Evolutionary conservation across 2,329 filamentous ascomycete genomes (phyloP).

Genomic region (Fusarium chlamydosporum): DNA sequence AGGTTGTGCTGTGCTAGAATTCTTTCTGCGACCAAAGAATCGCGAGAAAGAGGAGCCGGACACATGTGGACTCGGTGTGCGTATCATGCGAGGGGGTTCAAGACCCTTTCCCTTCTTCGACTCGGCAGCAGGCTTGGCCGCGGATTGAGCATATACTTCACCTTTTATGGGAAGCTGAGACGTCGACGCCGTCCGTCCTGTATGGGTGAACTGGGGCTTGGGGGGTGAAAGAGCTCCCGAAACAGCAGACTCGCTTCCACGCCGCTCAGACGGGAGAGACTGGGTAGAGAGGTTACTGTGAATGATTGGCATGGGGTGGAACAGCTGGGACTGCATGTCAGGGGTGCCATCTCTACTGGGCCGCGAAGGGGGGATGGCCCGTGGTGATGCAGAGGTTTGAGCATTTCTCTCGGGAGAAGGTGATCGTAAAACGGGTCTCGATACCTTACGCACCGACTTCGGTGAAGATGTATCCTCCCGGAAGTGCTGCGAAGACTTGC

Average conservation of each 20-base stretch:
- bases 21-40: slow-evolving; percentile 81
- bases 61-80: slow-evolving; percentile 67
- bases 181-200: slow-evolving; percentile 52
- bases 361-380: slow-evolving; percentile 65
- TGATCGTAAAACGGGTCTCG: slow-evolving; percentile 51
- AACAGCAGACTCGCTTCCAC: slow-evolving; percentile 58
- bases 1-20: slow-evolving; percentile 61
- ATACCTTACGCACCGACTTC: slow-evolving; percentile 55
- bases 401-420: slow-evolving; percentile 54
- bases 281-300: slow-evolving; percentile 72
- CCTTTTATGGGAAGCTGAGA: slow-evolving; percentile 51
- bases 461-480: slow-evolving; percentile 58
- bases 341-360: slow-evolving; percentile 79
- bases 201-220: slow-evolving; percentile 52
- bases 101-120: slow-evolving; percentile 40
- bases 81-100: slow-evolving; percentile 49
- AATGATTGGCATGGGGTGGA: slow-evolving; percentile 67
- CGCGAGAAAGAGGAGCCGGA: slow-evolving; percentile 72
- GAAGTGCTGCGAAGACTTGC: slow-evolving; percentile 73
- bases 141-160: slow-evolving; percentile 35
- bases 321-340: slow-evolving; percentile 70
- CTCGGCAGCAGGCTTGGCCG: slow-evolving; percentile 31
- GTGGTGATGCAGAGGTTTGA: slow-evolving; percentile 51
- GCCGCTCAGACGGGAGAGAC: slow-evolving; percentile 62
- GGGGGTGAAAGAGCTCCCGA: slow-evolving; percentile 56